A percentile compares a stretch with the other conserved stretches of the same genome.
Evolutionary conservation across 805 yeast genomes (phyloP).

Genomic region (Candida loeiensis): DNA sequence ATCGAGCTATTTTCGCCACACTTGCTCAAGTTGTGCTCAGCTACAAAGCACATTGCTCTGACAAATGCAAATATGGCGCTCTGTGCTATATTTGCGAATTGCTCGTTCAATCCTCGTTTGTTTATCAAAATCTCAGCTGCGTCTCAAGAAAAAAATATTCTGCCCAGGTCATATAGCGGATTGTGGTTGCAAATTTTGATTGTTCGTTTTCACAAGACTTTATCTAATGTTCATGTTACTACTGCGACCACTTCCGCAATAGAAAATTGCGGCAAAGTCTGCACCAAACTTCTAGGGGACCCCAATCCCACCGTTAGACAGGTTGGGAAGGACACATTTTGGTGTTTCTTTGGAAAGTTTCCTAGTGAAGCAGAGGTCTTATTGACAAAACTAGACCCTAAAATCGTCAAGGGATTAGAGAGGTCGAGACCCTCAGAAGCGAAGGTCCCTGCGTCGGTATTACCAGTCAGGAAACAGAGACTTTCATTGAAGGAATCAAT

Average conservation of each 20-base stretch:
- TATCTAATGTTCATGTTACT: constrained; percentile 27
- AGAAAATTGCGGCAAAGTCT: constrained; percentile 41
- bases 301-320: constrained; percentile 81
- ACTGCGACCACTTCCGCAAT: not conserved
- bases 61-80: constrained; percentile 53
- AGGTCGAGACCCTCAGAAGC: constrained; percentile 12
- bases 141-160: constrained; percentile 64
- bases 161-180: constrained; percentile 67
- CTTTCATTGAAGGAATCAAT: constrained; percentile 50
- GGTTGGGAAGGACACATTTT: constrained; percentile 65
- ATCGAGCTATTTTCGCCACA: constrained; percentile 48
- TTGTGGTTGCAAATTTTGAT: constrained; percentile 66
- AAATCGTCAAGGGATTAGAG: constrained; percentile 13
- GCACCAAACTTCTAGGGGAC: constrained; percentile 65
- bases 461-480: constrained; percentile 23
- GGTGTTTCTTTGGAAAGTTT: constrained; percentile 60
- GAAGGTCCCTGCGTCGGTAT: constrained; percentile 1
- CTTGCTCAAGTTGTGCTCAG: constrained; percentile 51
- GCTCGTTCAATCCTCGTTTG: constrained; percentile 51
- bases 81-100: constrained; percentile 52
- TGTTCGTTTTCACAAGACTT: constrained; percentile 45
- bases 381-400: constrained; percentile 16
- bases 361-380: constrained; percentile 48
- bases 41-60: constrained; percentile 63
- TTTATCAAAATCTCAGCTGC: constrained; percentile 49